Conservation (phyloP, 2,329 filamentous ascomycete species). For the Fusarium sacchari region DNA sequence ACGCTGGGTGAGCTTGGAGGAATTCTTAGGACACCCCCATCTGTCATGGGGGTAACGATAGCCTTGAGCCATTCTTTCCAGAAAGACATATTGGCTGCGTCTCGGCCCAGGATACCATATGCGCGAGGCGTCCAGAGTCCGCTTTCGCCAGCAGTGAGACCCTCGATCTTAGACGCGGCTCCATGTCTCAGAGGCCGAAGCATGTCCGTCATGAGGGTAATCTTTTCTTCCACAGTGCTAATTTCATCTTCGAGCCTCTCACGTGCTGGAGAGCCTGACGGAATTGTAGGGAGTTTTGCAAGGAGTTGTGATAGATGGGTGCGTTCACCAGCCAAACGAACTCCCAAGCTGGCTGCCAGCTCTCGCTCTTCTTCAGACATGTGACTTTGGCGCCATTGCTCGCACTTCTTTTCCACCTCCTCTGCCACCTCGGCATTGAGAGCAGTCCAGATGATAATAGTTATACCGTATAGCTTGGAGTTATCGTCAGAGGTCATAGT, state of each 20-base stretch:
- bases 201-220: slow-evolving; percentile 95
- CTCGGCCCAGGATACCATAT: slow-evolving; percentile 90
- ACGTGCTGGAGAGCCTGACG: slow-evolving; percentile 82
- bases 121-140: slow-evolving; percentile 95
- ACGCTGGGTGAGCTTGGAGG: slow-evolving; percentile 89
- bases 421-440: slow-evolving; percentile 84
- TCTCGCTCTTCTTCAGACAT: slow-evolving; percentile 94
- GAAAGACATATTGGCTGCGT: slow-evolving; percentile 84
- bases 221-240: slow-evolving; percentile 95
- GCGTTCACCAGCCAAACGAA: slow-evolving; percentile 85
- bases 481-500: slow-evolving; percentile 96
- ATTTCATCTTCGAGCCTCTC: slow-evolving; percentile 94
- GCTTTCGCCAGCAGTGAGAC: slow-evolving; percentile 92
- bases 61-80: slow-evolving; percentile 99
- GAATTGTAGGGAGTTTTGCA: slow-evolving; percentile 80
- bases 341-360: slow-evolving; percentile 88
- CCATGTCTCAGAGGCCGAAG: slow-evolving; percentile 91
- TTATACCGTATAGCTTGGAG: slow-evolving; percentile 90
- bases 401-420: slow-evolving; percentile 83
- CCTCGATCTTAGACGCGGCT: slow-evolving; percentile 96
- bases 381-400: slow-evolving; percentile 84
- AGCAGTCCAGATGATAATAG: slow-evolving; percentile 91
- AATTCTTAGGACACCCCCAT: slow-evolving; percentile 83
- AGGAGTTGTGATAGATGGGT: slow-evolving; percentile 90
- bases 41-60: slow-evolving; percentile 93